Base-by-base conservation (phyloP, 306 rosid genomes). In the Arachis hypogaea region DNA sequence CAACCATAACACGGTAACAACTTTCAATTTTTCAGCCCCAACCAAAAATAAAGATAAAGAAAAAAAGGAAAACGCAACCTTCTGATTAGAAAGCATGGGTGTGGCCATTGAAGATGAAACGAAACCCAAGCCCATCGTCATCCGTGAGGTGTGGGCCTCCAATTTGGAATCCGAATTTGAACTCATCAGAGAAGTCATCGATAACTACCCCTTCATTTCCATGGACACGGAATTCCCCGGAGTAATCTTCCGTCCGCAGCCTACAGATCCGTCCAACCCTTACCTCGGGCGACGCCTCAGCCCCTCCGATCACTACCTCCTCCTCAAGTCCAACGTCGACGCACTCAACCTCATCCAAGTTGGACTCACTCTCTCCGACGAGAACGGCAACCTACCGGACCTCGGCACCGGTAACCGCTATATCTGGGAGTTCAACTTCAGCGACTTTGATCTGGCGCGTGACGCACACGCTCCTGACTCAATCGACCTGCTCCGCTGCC, bases 161-260 rank as follows among this genome's bases (percentile, higher is more conserved):
- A 92, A 92, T 38, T 77, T 92, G 0, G 77, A 80, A 1, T 29
- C 84, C 1, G 96, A 92, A 36, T 88, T 92, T 41, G 10, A 79
- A 8, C 29, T 83, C 0, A 88, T 92, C 43, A 65, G 82, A 0
- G 65, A 60, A 0, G 14, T 80, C 3, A 66, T 89, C 61, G 84
- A 85, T 33, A 29, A 9, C 5, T 88, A n/a, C 77, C 87, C 89
- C n/a, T 80, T 60, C 74, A 80, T 92, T 14, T 88, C 96, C 30
- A 90, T 92, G 89, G 98, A 92, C 28, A 92, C 96, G 0, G 96
- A 92, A 8, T 92, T 92, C 18, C 96, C 98, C 1, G 98, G 91
- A 0, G 62, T 89, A 0, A 70, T 92, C 8, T 58, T 59, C 43
- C 81, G 88, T 0, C 87, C 90, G 0, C 50, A 41, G 29, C 6